Evolutionary conservation across 768 basidiomycete genomes (phyloP), one percentile per base, ranked within the genome.

Genomic region (Cystofilobasidium ferigula): DNA sequence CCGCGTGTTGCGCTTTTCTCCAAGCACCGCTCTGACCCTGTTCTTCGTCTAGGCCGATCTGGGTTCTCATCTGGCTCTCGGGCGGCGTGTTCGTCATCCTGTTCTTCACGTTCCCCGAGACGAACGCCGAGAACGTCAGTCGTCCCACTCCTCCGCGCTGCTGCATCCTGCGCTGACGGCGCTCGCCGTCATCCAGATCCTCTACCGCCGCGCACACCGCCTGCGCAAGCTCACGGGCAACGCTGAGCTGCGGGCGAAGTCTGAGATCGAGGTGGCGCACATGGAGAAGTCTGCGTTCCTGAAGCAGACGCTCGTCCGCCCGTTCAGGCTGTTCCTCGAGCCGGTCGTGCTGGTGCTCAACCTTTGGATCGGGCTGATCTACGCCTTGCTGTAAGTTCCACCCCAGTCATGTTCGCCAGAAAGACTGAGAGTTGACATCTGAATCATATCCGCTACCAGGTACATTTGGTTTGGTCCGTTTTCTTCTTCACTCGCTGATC

Each of bases 41-140:
- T 1, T 61, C n/a, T 48, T 28, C n/a, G 36, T 35, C 13, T 34
- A 62, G 36, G 76, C 72, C 75, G 2, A 70, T 77, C 69, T 74
- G 72, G 72, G 67, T 71, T 57, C 73, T 78, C 62, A 69, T 74
- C 28, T 76, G 74, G 75, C 65, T 78, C 34, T 65, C 69, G 36
- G 74, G 71, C 16, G 64, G 69, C 56, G 68, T 22, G 35, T n/a
- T 62, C n/a, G 54, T 62, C 62, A 36, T 54, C 48, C 38, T 62
- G 28, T n/a, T 70, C 69, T 72, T 77, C 64, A 35, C 69, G 38
- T 62, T 78, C 1, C 77, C 77, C 20, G 77, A 79, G 24, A 62
- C 62, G 18, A 36, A 30, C 10, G 22, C 34, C 35, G 62, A 62
- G 6, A 62, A 62, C 35, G 62, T 62, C 18, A 22, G 61, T 26